phyloP scores from a whole-genome alignment of 768 basidiomycete species.

The Lactifluus echinatus region DNA sequence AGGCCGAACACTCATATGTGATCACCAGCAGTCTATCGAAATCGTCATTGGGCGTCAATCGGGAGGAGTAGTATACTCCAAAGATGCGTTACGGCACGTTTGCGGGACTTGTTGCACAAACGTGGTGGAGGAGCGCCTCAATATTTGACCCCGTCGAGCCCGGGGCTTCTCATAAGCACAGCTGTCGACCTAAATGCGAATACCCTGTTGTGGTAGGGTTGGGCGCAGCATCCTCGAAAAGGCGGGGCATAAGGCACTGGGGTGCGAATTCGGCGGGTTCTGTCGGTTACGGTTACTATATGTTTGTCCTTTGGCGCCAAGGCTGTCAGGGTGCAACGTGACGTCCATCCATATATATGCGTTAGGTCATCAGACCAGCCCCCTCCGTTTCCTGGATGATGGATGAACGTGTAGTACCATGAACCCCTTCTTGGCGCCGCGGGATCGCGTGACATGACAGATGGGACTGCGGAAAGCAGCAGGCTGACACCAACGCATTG shows the following conservation, averaged over 20 bases:
- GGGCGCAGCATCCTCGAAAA: background rate
- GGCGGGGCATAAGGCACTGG: background rate
- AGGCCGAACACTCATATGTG: background rate
- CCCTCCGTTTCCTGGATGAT: too few species aligned
- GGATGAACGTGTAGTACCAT: background rate
- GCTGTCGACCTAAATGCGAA: background rate
- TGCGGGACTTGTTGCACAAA: too few species aligned
- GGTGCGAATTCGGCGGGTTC: background rate
- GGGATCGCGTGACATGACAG: background rate
- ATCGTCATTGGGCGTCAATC: background rate
- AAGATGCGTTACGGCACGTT: background rate
- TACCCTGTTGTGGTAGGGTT: background rate
- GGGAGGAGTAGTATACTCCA: too few species aligned
- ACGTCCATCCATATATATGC: background rate
- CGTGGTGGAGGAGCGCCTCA: background rate
- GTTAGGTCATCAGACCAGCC: background rate
- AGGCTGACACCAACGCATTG: background rate
- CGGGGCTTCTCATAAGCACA: background rate
- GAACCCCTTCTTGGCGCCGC: background rate
- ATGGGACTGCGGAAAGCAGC: background rate
- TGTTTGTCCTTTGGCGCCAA: background rate
- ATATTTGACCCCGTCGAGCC: background rate
- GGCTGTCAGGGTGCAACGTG: background rate
- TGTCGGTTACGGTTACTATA: too few species aligned
- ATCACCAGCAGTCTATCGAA: background rate